Base-by-base conservation (phyloP, 179 eudicot species). In the Actinidia chinensis region DNA sequence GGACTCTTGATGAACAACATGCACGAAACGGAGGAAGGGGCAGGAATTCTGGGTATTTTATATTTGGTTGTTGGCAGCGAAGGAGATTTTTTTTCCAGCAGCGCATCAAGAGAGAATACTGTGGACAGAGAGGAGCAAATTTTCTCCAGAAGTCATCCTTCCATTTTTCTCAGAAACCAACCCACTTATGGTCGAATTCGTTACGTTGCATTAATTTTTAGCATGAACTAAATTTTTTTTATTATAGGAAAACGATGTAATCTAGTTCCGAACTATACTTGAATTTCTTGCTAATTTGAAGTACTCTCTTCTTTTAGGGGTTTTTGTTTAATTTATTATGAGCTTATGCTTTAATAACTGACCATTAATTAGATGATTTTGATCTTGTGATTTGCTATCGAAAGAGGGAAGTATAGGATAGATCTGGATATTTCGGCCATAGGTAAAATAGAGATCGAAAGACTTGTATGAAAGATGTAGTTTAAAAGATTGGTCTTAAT, bases 161-260 rank as follows among this genome's bases (percentile, higher is more conserved):
- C 13, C 65, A 11, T 63, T 25, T 17, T 11, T 63, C 33, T n/a
- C n/a, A n/a, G 11, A 3, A 25, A 42, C 11, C 17, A 51, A 15
- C 2, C 10, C 9, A 28, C 25, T 63, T 8, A 63, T 63, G 42
- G 68, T 63, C 42, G 33, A 25, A 25, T 63, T 17, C 17, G 25
- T 25, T 63, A 14, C 28, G 43, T 63, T 63, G 42, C 8, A 15
- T 63, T 63, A 63, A 63, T 28, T 63, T 63, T 63, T 28, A 63
- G 68, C 40, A 63, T 63, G 68, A 63, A 63, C 68, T 63, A 63
- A 63, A 28, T n/a, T 28, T 63, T 10, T 63, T 11, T 63, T 28
- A 8, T 23, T 63, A 12, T 28, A 1, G 36, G 68, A 28, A 63
- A 63, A 63, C 15, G 44, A 63, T 63, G 68, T 63, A 63, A 63